Conservation (phyloP, 2,329 filamentous ascomycete species). For the Botrytis aclada region DNA sequence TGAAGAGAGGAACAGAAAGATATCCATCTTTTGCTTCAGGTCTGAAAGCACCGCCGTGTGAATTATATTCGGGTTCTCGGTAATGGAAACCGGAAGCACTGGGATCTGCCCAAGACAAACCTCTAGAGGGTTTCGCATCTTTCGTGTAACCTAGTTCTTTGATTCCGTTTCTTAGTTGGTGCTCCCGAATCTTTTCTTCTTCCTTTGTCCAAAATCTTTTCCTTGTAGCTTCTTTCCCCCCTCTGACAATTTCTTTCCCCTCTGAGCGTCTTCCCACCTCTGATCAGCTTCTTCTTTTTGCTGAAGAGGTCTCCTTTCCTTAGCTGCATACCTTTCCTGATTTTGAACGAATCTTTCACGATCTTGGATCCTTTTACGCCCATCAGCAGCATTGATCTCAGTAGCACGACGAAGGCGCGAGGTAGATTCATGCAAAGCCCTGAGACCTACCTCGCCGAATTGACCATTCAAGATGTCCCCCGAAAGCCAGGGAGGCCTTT, state of each 20-base stretch:
- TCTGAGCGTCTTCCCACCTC: too few species aligned
- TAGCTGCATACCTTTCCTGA: too few species aligned
- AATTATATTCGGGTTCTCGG: accelerated
- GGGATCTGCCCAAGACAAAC: neutral
- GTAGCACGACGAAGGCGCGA: accelerated
- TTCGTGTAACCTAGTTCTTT: neutral
- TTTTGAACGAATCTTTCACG: accelerated
- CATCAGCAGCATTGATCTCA: accelerated
- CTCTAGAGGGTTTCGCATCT: neutral
- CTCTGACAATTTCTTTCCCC: too few species aligned
- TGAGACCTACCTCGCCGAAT: neutral
- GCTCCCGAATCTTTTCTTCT: neutral
- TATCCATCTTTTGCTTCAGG: neutral
- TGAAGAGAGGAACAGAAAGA: neutral
- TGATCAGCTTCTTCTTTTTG: neutral
- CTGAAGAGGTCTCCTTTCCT: too few species aligned
- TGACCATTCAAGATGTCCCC: neutral
- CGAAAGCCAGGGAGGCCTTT: neutral
- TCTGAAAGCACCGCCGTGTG: neutral
- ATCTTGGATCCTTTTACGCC: accelerated
- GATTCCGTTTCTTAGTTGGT: accelerated
- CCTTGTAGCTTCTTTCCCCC: neutral
- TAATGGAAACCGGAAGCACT: neutral
- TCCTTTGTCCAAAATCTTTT: neutral
- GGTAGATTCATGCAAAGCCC: neutral